Evolutionary conservation across 768 basidiomycete genomes (phyloP).

Genomic region (Mycena latifolia): DNA sequence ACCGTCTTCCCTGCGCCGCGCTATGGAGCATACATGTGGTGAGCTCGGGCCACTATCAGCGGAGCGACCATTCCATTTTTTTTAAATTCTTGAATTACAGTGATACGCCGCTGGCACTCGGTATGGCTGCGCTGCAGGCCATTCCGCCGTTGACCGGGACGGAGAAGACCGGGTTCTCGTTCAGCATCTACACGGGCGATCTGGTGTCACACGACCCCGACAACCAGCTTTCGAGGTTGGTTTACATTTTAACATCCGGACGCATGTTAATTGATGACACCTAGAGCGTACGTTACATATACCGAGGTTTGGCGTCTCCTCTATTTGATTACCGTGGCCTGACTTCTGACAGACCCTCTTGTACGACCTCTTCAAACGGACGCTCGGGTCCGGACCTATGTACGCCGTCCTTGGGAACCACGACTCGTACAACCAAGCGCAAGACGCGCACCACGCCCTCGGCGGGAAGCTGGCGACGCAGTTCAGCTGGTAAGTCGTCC

Average conservation of each 20-base stretch:
- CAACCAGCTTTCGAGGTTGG: constrained; percentile 56
- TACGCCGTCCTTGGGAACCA: constrained; percentile 85
- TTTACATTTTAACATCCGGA: not conserved
- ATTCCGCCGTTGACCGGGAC: constrained; percentile 78
- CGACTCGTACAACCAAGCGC: constrained; percentile 76
- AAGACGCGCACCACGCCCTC: constrained; percentile 72
- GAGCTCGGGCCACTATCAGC: not conserved
- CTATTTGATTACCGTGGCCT: not conserved
- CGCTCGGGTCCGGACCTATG: constrained; percentile 63
- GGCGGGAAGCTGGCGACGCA: constrained; percentile 67
- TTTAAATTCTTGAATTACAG: constrained; percentile 48
- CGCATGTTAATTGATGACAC: not conserved
- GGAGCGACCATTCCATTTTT: not conserved
- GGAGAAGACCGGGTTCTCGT: constrained; percentile 69
- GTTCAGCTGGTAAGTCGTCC: constrained; percentile 61
- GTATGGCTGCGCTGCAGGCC: constrained; percentile 69
- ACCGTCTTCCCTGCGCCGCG: constrained; percentile 73
- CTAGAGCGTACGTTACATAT: constrained; percentile 70
- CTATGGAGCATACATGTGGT: constrained; percentile 76
- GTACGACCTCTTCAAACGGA: constrained; percentile 73
- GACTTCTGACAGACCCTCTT: constrained; percentile 61
- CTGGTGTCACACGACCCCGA: constrained; percentile 79
- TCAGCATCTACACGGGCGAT: constrained; percentile 80
- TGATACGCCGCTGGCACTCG: constrained; percentile 75
- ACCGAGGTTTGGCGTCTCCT: constrained; percentile 60